Base-by-base conservation (phyloP, 371 early-diverging fungal species). In the Mortierella sp. region DNA sequence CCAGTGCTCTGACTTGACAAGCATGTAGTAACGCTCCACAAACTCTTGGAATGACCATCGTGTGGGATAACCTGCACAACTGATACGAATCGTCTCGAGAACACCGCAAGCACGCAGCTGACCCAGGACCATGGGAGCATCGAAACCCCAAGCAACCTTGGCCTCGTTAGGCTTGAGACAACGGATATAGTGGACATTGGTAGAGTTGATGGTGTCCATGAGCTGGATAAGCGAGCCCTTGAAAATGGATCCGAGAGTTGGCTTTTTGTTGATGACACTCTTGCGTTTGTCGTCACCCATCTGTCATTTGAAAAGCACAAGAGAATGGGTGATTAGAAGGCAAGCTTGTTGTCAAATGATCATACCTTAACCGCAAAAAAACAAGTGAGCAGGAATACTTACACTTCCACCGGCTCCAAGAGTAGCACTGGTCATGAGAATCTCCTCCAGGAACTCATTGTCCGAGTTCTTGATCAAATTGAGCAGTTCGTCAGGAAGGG, bases 51-150 rank as follows among this genome's bases (percentile, higher is more conserved):
- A 96, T 6, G 89, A 82, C 86, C 95, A 91, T 58, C 98, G 88
- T 7, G 94, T 89, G 23, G 99, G 99, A 82, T 98, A 99, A 31
- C 99, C 99, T 18, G 96, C 96, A 78, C 98, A 95, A 80, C 94
- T 94, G 79, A 99, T 99, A 43, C 98, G 91, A 73, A 99, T 99
- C 0, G 99, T 99, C 82, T 99, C 99, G 27, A 99, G 79, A 18
- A 99, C 99, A 89, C 99, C 99, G 84, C 99, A 99, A 41, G 99
- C 99, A 57, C 96, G 91, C 52, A 99, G 80, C 83, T 99, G 99
- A 30, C 93, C 82, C 7, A 99, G 83, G 14, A 99, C 97, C 90
- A 96, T 92, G 43, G 88, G 89, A 26, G 95, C 90, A 55, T 99
- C 97, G 71, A 99, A 96, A 19, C 68, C 83, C 90, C 94, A 94